These are phyloP conservation scores for Xylaria digitata DNA, from an alignment of 2,329 filamentous ascomycete genomes.

Conservation along the genomic window DNA sequence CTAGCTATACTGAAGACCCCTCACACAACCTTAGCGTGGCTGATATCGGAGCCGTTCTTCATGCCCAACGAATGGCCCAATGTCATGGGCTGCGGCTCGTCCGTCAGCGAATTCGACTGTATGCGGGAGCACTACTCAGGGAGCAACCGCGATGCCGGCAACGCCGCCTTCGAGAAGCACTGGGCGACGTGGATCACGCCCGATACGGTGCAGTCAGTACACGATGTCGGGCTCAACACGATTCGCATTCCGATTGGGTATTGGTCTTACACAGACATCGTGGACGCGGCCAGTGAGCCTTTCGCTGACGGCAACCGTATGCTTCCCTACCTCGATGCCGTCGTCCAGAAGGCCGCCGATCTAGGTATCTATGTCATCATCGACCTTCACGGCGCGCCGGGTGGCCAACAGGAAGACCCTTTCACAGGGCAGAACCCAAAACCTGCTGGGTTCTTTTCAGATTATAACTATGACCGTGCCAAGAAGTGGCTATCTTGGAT, in stretches of 20 bases:
- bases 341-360: slow-evolving; percentile 50
- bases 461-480: slow-evolving; percentile 67
- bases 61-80: slow-evolving; percentile 41
- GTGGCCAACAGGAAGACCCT: slow-evolving; percentile 42
- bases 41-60: slow-evolving; percentile 42
- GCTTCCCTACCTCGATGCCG: slow-evolving; percentile 50
- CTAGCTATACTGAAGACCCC: background rate
- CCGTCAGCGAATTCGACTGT: slow-evolving; percentile 42
- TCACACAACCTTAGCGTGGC: slow-evolving; percentile 37
- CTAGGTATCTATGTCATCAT: slow-evolving; percentile 51
- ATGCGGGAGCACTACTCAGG: slow-evolving; percentile 42
- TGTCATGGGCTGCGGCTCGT: slow-evolving; percentile 40
- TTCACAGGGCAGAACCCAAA: slow-evolving; percentile 45
- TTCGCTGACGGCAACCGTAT: slow-evolving; percentile 46
- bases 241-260: slow-evolving; percentile 45
- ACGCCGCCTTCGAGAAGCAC: slow-evolving; percentile 41
- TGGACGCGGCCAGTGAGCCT: slow-evolving; percentile 41
- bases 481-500: slow-evolving; percentile 67
- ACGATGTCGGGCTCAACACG: slow-evolving; percentile 43
- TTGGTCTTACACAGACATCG: slow-evolving; percentile 43
- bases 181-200: slow-evolving; percentile 41
- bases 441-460: slow-evolving; percentile 64
- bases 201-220: slow-evolving; percentile 41
- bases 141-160: slow-evolving; percentile 38
- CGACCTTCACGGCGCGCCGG: slow-evolving; percentile 43